phyloP scores from a whole-genome alignment of 2,329 filamentous ascomycete genomes.

The Ophiostoma sp. region DNA sequence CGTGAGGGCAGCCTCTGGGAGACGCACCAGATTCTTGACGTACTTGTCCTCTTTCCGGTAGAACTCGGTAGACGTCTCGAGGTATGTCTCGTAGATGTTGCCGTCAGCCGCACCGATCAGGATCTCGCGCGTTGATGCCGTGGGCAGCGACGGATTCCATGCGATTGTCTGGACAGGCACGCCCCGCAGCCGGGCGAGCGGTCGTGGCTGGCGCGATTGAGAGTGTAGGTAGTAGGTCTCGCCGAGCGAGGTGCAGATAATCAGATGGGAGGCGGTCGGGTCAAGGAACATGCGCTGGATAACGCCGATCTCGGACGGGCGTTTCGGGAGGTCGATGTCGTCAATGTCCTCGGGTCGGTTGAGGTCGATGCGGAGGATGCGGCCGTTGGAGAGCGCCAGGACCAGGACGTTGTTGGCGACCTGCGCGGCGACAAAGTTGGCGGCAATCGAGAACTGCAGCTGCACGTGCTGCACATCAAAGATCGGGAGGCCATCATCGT shows the following conservation, averaged over 20 bases:
- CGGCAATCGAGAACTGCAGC: constrained; percentile 88
- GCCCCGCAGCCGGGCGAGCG: constrained; percentile 74
- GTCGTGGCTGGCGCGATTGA: constrained; percentile 81
- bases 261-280: constrained; percentile 87
- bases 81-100: constrained; percentile 89
- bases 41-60: constrained; percentile 94
- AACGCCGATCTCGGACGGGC: constrained; percentile 80
- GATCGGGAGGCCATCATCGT: constrained; percentile 68
- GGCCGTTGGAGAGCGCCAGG: constrained; percentile 82
- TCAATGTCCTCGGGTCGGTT: constrained; percentile 94
- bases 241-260: constrained; percentile 83
- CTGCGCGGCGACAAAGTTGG: constrained; percentile 92
- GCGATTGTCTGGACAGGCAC: constrained; percentile 84
- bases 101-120: constrained; percentile 87
- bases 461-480: constrained; percentile 92
- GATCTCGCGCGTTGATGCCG: constrained; percentile 90
- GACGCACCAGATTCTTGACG: constrained; percentile 73
- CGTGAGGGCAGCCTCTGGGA: constrained; percentile 72
- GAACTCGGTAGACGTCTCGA: constrained; percentile 91
- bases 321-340: constrained; percentile 95
- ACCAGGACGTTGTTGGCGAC: constrained; percentile 97
- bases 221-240: constrained; percentile 98
- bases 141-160: constrained; percentile 91
- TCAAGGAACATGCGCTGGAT: constrained; percentile 97
- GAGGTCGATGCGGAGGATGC: constrained; percentile 88